These are phyloP conservation scores for Coleophoma crateriformis DNA, from an alignment of 2,329 filamentous ascomycete species.

Conservation along the genomic window DNA sequence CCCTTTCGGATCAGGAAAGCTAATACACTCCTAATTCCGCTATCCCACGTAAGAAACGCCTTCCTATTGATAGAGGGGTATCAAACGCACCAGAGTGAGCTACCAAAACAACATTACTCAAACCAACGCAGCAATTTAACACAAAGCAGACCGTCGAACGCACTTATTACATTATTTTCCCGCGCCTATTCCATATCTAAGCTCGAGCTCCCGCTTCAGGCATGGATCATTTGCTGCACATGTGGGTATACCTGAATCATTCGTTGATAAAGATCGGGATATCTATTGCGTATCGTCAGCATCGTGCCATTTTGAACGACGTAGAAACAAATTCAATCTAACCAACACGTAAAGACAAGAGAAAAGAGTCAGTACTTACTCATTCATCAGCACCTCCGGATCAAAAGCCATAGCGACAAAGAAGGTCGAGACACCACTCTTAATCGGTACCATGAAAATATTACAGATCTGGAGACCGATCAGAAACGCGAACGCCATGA, in stretches of 20 bases:
- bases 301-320: background rate
- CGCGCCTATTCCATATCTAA: no score
- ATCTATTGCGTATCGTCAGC: constrained; percentile 25
- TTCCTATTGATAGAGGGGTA: no score
- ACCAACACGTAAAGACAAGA: background rate
- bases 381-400: constrained; percentile 67
- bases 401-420: constrained; percentile 75
- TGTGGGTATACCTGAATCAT: constrained; percentile 81
- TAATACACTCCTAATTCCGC: no score
- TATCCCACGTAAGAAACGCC: no score
- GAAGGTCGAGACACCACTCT: constrained; percentile 85
- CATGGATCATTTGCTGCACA: constrained; percentile 59
- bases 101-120: no score
- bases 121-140: no score
- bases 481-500: constrained; percentile 81
- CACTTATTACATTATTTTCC: no score
- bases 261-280: constrained; percentile 73
- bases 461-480: constrained; percentile 88
- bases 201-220: no score
- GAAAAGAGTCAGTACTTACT: constrained; percentile 26
- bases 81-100: no score
- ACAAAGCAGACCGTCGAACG: no score
- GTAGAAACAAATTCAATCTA: no score
- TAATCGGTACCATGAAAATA: constrained; percentile 82
- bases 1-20: no score